These are phyloP conservation scores for Aspergillus pseudoterreus DNA, from an alignment of 2,329 filamentous ascomycete genomes.

Conservation along the genomic window DNA sequence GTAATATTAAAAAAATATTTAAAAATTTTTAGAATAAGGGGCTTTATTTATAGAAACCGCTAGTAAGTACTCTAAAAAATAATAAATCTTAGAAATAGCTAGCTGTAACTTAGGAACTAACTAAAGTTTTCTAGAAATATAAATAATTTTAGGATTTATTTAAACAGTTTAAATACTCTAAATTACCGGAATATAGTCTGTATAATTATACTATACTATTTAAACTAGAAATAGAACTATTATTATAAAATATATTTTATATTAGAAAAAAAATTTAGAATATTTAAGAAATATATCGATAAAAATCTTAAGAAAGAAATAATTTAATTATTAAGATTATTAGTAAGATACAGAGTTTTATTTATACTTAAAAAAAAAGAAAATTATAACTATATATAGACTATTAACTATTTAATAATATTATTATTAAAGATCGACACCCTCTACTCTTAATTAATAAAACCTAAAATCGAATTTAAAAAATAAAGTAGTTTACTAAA, in stretches of 20 bases:
- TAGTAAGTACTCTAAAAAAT: background rate
- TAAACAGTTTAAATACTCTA: too few species aligned
- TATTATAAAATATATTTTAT: background rate
- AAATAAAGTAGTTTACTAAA: too few species aligned
- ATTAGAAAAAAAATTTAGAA: background rate
- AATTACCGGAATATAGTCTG: background rate
- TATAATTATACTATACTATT: background rate
- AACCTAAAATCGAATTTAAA: too few species aligned
- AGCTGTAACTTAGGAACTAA: background rate
- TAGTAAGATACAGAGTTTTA: background rate
- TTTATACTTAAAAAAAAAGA: too few species aligned
- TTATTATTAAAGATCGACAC: too few species aligned
- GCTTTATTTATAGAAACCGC: background rate
- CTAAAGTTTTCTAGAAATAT: background rate
- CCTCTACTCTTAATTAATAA: too few species aligned
- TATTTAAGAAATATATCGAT: background rate
- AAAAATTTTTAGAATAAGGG: background rate
- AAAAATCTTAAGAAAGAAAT: background rate
- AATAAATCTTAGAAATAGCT: background rate
- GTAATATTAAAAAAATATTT: too few species aligned
- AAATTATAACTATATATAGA: too few species aligned
- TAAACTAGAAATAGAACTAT: background rate
- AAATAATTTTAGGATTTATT: too few species aligned
- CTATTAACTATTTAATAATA: too few species aligned
- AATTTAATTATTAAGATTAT: conserved; percentile 1